Evolutionary conservation across 176 grass and related monocot species (phyloP).

Genomic region (Bolboschoenus planiculmis): DNA sequence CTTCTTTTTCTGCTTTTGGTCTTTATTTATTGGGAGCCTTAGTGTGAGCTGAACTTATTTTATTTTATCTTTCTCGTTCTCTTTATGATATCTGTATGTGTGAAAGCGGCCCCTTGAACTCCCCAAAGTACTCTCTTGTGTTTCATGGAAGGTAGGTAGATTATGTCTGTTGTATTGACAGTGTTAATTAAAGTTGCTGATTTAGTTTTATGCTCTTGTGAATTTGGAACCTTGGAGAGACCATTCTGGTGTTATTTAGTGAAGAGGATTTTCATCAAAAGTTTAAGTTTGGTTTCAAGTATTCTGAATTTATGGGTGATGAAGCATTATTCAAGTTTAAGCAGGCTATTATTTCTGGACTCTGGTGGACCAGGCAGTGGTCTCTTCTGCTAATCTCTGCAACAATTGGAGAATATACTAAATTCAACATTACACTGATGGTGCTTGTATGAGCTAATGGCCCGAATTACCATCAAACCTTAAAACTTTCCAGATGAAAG

Average conservation of each 20-base stretch:
- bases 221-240: neutral
- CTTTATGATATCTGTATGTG: neutral
- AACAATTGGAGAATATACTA: too few species aligned
- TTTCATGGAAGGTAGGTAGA: conserved; percentile 22
- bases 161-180: neutral
- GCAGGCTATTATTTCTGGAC: too few species aligned
- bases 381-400: too few species aligned
- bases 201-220: neutral
- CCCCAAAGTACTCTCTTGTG: conserved; percentile 6
- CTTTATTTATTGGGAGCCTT: conserved; percentile 32
- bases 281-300: neutral
- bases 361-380: too few species aligned
- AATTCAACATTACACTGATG: neutral
- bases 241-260: neutral
- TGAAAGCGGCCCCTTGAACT: conserved; percentile 42
- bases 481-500: too few species aligned
- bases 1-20: neutral
- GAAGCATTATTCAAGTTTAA: too few species aligned
- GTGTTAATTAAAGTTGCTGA: conserved; percentile 44
- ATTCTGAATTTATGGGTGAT: neutral
- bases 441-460: neutral
- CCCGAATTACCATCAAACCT: too few species aligned
- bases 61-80: too few species aligned
- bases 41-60: conserved; percentile 41
- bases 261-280: neutral